Conservation (phyloP, 2,329 filamentous ascomycete genomes). For the Aspergillus sp. region DNA sequence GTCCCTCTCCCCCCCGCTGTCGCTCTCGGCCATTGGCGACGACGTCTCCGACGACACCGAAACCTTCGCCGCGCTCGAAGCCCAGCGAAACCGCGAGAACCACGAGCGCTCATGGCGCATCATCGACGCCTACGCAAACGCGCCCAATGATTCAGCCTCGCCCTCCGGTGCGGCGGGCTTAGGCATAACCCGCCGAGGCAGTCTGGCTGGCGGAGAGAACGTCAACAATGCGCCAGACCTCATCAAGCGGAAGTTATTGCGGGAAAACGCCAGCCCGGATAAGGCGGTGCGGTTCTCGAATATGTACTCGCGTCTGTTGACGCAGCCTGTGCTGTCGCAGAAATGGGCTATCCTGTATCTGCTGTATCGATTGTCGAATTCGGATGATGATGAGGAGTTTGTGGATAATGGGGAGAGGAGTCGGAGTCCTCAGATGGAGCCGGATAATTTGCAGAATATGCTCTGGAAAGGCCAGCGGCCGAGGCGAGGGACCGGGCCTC, state of each 20-base stretch:
- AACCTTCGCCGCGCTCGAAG: conserved; percentile 36
- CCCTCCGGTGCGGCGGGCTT: conserved; percentile 19
- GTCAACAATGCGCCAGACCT: conserved; percentile 90
- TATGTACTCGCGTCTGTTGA: conserved; percentile 82
- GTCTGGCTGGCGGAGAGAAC: conserved; percentile 39
- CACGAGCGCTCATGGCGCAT: conserved; percentile 41
- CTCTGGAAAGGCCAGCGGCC: conserved; percentile 28
- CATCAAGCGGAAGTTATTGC: conserved; percentile 84
- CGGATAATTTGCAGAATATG: conserved; percentile 39
- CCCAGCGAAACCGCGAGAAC: conserved; percentile 33
- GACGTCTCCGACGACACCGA: conserved; percentile 33
- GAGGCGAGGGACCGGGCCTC: conserved; percentile 22
- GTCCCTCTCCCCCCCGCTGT: conserved; percentile 38
- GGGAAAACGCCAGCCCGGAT: conserved; percentile 69
- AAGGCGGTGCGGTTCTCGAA: conserved; percentile 85
- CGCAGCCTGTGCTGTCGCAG: conserved; percentile 87
- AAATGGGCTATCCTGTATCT: conserved; percentile 98
- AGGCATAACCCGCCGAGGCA: conserved; percentile 28
- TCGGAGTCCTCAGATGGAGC: conserved; percentile 42
- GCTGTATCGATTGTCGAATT: conserved; percentile 77
- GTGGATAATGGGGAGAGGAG: conserved; percentile 27
- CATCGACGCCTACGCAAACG: conserved; percentile 30
- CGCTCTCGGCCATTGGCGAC: conserved; percentile 28
- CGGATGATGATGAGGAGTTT: conserved; percentile 32
- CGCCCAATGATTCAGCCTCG: conserved; percentile 26